Evolutionary conservation across 139 green algal genomes (phyloP).

Genomic region (Chlamydomonas sp.): DNA sequence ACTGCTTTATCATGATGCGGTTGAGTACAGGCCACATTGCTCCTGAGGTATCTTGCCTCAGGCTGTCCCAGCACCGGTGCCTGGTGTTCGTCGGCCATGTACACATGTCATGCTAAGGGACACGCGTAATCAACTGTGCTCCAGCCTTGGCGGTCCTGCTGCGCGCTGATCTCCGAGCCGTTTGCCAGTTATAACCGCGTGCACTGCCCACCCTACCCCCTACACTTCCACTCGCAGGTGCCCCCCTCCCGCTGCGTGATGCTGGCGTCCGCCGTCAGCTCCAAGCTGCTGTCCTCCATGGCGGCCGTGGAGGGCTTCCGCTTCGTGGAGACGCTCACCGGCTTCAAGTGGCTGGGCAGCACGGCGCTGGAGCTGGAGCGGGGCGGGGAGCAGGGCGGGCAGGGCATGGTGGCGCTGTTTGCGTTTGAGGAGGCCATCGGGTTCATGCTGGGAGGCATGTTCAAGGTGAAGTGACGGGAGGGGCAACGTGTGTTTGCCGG

Average conservation of each 20-base stretch:
- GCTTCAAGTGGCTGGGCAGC: conserved; percentile 65
- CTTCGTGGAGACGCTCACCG: conserved; percentile 73
- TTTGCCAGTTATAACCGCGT: neutral
- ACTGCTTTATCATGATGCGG: no score
- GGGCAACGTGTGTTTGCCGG: neutral
- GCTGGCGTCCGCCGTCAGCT: conserved; percentile 74
- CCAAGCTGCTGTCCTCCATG: conserved; percentile 67
- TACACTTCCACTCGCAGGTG: conserved; percentile 16
- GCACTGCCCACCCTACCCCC: neutral
- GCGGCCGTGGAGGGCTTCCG: conserved; percentile 65
- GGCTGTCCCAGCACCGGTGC: no score
- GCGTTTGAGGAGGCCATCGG: conserved; percentile 88
- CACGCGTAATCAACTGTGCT: no score
- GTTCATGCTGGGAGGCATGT: conserved; percentile 68
- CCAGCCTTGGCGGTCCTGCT: no score
- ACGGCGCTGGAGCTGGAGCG: neutral
- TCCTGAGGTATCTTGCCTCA: no score
- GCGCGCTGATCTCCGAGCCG: no score
- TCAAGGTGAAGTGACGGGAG: conserved; percentile 1
- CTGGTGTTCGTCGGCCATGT: no score
- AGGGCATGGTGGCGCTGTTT: conserved; percentile 64
- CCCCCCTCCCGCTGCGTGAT: conserved; percentile 55
- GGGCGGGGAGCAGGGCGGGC: neutral
- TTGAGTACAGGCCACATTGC: no score
- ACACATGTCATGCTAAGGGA: no score